Evolutionary conservation across 352 stramenopile genomes (phyloP), one percentile per base, ranked within the genome.

Genomic region (Globisporangium carolinianum): DNA sequence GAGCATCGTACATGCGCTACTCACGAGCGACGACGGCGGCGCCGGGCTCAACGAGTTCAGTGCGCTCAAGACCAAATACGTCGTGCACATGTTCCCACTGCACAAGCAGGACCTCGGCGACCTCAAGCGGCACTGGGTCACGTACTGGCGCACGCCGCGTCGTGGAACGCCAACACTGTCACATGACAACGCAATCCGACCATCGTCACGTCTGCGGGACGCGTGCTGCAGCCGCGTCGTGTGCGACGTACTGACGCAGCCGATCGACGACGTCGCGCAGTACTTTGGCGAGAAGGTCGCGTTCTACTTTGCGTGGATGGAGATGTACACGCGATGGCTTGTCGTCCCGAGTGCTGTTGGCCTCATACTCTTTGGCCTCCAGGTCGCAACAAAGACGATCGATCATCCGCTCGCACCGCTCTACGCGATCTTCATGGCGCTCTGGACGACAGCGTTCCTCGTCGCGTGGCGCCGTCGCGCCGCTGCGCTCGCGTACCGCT

Each of bases 261-360:
- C 89, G 3, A 73, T 97, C 42, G 84, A 97, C 56, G 60, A 85
- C 35, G 82, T 97, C 9, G 82, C 83, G 36, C 74, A 94, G 60
- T 97, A 97, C 70, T 97, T 95, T 60, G 91, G 91, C 15, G 88
- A 97, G 56, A 79, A 83, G 6, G 66, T 96, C 12, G 90, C 87
- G 17, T 97, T 96, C 63, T 97, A 97, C 68, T 97, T 97, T 68
- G 91, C 89, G 38, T 97, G 87, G 79, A 77, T 95, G 64, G 84
- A 94, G 57, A 78, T 96, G 65, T 97, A 97, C 74, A 97, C 91
- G 17, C 79, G 73, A 15, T 95, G 89, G 84, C 81, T 97, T 5
- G 50, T 96, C 10, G 69, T 90, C 8, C 88, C 90, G 3, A 89
- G 79, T 50, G 51, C 89, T 37, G 76, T 81, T 5, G 90, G 90